Percentiles rank a stretch among this genome's conserved stretches.
These are phyloP conservation scores for Brasenia schreberi DNA, from an alignment of 164 flowering plant species.

Conservation along the genomic window DNA sequence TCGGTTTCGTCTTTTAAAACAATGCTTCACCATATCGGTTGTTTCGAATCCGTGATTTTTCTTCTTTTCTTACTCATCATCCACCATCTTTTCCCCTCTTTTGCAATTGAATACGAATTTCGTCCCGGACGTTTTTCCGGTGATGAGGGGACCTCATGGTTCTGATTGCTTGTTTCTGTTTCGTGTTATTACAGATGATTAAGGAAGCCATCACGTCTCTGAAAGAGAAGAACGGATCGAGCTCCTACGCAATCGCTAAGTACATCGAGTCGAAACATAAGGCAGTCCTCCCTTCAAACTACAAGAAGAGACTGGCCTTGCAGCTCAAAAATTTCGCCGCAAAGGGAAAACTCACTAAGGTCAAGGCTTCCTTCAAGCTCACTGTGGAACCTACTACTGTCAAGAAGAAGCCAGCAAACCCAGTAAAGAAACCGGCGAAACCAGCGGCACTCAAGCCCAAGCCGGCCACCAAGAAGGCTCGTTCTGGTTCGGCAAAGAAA, in stretches of 20 bases:
- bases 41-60: background rate
- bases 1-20: no score
- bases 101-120: no score
- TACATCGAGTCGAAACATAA: constrained; percentile 31
- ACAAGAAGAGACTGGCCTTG: constrained; percentile 24
- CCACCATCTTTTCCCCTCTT: no score
- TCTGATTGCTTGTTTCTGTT: background rate
- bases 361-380: constrained; percentile 31
- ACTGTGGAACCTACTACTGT: background rate
- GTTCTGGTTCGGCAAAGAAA: background rate
- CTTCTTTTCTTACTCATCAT: background rate
- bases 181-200: constrained; percentile 26
- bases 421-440: background rate
- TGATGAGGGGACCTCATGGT: background rate
- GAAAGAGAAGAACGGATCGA: constrained; percentile 44
- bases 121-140: background rate
- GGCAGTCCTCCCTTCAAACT: constrained; percentile 21
- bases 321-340: constrained; percentile 30
- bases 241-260: constrained; percentile 38
- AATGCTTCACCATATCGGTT: no score
- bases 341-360: constrained; percentile 25
- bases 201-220: constrained; percentile 29
- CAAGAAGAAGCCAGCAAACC: background rate
- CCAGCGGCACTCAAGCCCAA: background rate
- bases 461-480: background rate